Evolutionary conservation across 2,329 filamentous ascomycete species (phyloP), one percentile per base, ranked within the genome.

Genomic region (Colletotrichum lini): DNA sequence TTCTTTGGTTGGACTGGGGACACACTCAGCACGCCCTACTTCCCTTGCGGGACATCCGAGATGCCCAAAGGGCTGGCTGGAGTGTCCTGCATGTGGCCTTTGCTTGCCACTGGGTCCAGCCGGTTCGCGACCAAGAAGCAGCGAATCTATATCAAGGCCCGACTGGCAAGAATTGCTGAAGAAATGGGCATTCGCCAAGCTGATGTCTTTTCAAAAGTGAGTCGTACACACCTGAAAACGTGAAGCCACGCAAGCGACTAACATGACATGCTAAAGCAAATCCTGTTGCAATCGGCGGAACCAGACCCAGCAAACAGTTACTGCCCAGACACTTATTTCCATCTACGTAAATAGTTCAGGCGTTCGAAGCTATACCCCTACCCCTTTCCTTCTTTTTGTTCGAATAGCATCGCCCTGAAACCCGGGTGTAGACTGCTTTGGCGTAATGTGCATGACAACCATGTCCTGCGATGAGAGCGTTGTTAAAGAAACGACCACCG

Each of bases 111-210:
- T 2, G 75, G 73, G 18, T 67, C 74, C 10, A 76, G 75, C 40
- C 67, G 70, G 4, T 77, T 77, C 12, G 73, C 74, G 2, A 74
- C 71, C 6, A 56, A 60, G n/a, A 57, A 47, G 15, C 75, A 77
- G 40, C 71, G 74, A 6, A 61, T 63, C 1, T 77, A 73, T 47
- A 60, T 77, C 4, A 74, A 74, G 6, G 63, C 74, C 21, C 66
- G 75, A 8, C 68, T 77, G 21, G 59, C 58, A 26, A 57, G 56
- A 7, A 76, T 77, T 65, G 71, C 72, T 0, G 75, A 76, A 15
- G 72, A 67, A 4, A 76, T 76, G 74, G 75, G 75, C 0, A 76
- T 77, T 40, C 74, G 73, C 12, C 75, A 76, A 49, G 75, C 75
- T 1, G 75, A 76, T 15, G 67, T 73, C n/a, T 75, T 77, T 49